Conservation (phyloP, 2,329 filamentous ascomycete genomes). For the Cordyceps sp. region DNA sequence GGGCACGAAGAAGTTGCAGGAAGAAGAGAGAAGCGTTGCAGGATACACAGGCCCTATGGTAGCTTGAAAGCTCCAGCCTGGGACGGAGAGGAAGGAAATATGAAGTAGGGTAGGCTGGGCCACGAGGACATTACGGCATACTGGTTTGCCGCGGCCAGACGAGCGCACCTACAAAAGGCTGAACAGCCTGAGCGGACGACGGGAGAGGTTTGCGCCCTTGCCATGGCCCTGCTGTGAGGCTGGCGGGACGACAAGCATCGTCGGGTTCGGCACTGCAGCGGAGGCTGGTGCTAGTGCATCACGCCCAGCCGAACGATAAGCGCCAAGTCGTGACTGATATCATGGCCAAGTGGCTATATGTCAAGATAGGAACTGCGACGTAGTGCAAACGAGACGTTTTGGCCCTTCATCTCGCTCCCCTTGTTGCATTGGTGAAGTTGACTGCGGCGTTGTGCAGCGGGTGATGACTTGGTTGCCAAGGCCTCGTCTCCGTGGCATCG, state of each 20-base stretch:
- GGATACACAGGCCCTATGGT: conserved; percentile 34
- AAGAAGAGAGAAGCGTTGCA: conserved; percentile 10
- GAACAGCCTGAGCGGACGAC: too few species aligned
- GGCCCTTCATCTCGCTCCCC: not conserved
- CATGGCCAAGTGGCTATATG: conserved; percentile 12
- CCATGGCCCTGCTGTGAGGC: too few species aligned
- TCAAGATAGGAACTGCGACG: conserved; percentile 4
- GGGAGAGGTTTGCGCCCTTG: too few species aligned
- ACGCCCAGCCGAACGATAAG: conserved; percentile 1
- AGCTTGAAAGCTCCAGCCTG: conserved; percentile 50
- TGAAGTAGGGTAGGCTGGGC: conserved; percentile 2
- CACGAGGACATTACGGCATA: not conserved
- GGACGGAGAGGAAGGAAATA: conserved; percentile 8
- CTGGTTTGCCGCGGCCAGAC: not conserved
- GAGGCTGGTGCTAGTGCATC: conserved; percentile 10
- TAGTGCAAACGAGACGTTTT: conserved; percentile 5
- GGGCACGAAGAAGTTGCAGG: conserved; percentile 20
- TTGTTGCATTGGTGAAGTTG: too few species aligned
- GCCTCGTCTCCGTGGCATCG: too few species aligned
- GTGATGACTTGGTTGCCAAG: too few species aligned
- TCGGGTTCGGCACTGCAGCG: conserved; percentile 2
- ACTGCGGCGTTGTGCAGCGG: too few species aligned
- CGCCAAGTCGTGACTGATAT: conserved; percentile 6
- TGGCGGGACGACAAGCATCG: too few species aligned
- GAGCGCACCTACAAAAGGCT: too few species aligned